A percentile compares a stretch with the other conserved stretches of the same genome.
phyloP scores from a whole-genome alignment of 768 basidiomycete genomes.

The Termitomyces sp. region DNA sequence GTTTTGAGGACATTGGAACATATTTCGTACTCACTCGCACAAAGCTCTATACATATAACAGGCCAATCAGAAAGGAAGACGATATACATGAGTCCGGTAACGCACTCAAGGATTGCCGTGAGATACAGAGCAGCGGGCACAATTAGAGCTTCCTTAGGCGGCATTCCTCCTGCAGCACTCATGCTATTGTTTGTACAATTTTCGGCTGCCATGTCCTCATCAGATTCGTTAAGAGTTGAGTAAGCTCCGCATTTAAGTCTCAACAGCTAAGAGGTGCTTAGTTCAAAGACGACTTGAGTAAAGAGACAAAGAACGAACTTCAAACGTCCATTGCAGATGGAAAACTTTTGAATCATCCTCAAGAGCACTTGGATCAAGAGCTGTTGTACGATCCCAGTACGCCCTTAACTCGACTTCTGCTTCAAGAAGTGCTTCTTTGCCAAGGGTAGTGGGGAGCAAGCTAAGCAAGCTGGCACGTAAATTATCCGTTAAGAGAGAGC shows the following conservation, averaged over 20 bases:
- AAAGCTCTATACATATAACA: slow-evolving; percentile 47
- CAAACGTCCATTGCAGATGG: slow-evolving; percentile 67
- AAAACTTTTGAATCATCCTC: slow-evolving; percentile 57
- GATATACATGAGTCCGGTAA: slow-evolving; percentile 18
- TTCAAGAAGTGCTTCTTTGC: slow-evolving; percentile 88
- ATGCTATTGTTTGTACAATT: slow-evolving; percentile 58
- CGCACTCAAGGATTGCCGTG: slow-evolving; percentile 91
- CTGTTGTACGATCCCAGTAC: slow-evolving; percentile 73
- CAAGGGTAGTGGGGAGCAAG: slow-evolving; percentile 72
- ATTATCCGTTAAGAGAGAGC: slow-evolving; percentile 67
- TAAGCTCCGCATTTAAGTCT: slow-evolving; percentile 86
- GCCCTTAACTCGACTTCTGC: slow-evolving; percentile 90
- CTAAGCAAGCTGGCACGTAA: slow-evolving; percentile 67
- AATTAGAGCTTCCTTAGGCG: slow-evolving; percentile 51
- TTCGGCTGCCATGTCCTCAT: slow-evolving; percentile 68
- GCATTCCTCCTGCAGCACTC: slow-evolving; percentile 38
- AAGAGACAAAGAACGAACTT: slow-evolving; percentile 39
- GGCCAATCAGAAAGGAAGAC: slow-evolving; percentile 21
- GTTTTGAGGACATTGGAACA: background rate
- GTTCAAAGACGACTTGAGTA: slow-evolving; percentile 1
- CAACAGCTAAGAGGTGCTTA: slow-evolving; percentile 31
- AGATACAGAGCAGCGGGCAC: slow-evolving; percentile 85
- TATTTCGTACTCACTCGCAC: slow-evolving; percentile 65
- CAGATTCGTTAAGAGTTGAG: slow-evolving; percentile 75
- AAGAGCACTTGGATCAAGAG: slow-evolving; percentile 20